Evolutionary conservation across 2,329 filamentous ascomycete species (phyloP).

Genomic region (Incumbomyces delicatus): DNA sequence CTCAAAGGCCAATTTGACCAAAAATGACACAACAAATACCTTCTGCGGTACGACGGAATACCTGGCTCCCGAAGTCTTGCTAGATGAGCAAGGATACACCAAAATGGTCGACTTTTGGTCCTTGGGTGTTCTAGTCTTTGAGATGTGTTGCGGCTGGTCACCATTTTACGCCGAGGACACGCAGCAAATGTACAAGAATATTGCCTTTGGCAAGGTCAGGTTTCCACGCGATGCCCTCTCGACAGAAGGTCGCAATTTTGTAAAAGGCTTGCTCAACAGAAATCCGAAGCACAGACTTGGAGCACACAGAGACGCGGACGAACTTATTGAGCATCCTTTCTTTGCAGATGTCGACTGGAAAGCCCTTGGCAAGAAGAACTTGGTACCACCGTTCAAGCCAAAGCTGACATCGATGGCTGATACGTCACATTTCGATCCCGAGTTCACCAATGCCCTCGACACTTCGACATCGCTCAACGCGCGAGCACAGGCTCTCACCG

Average conservation of each 20-base stretch:
- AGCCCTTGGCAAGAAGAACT: constrained; percentile 75
- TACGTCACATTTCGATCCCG: constrained; percentile 95
- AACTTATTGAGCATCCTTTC: constrained; percentile 89
- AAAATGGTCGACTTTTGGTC: constrained; percentile 99
- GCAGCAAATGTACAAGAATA: constrained; percentile 99
- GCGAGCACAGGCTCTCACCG: constrained; percentile 74
- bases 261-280: constrained; percentile 92
- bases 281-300: constrained; percentile 94
- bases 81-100: constrained; percentile 95
- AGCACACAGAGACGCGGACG: constrained; percentile 80
- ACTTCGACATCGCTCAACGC: constrained; percentile 82
- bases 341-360: constrained; percentile 93
- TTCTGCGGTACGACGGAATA: constrained; percentile 99
- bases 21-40: constrained; percentile 96
- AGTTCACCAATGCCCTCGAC: constrained; percentile 91
- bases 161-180: constrained; percentile 98
- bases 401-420: constrained; percentile 93
- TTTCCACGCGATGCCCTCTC: constrained; percentile 93
- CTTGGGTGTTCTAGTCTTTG: constrained; percentile 89
- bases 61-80: constrained; percentile 82
- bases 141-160: constrained; percentile 99
- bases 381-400: constrained; percentile 94
- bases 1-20: constrained; percentile 92
- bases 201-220: constrained; percentile 94
- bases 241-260: constrained; percentile 90